Evolutionary conservation across 331 rosid genomes (phyloP), one percentile per base, ranked within the genome.

Genomic region (Cydonia oblonga): DNA sequence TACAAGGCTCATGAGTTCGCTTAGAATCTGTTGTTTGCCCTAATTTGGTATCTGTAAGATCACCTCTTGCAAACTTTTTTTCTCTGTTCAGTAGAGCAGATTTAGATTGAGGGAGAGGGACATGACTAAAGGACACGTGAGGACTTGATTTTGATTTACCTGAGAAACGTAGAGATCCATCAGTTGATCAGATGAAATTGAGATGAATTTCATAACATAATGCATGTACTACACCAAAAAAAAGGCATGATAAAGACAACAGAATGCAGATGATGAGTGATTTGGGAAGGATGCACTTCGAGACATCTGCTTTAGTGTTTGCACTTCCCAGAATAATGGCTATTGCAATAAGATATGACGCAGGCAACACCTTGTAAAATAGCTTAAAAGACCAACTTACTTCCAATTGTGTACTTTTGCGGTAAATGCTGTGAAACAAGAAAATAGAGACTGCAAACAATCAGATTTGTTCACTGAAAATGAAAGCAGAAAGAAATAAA

Each of bases 61-160:
- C 81, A 62, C 67, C 75, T 65, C 84, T 73, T 64, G 76, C 78
- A 69, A 66, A 54, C 63, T 30, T 83, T 49, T 81, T 76, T 64
- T 72, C 84, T 75, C 75, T 77, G 54, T 53, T 78, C 32, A 78
- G 23, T 5, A 66, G 74, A 57, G 78, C 84, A 74, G 84, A 30
- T 64, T 78, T 76, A 46, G 84, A 70, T 33, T 10, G 76, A 73
- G 82, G 70, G 66, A 69, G 67, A 74, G 82, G 81, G 77, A 71
- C 73, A 49, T 59, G 74, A 65, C 52, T 78, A 30, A 70, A 72
- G 53, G 83, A 69, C 68, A 80, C 77, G 35, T 59, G 72, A 57
- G 42, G 56, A 38, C 73, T 82, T 66, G 71, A 70, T 80, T 83
- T 89, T 53, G 81, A 82, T 81, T 83, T 80, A 76, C 88, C 96